A percentile compares a stretch with the other conserved stretches of the same genome.
phyloP scores from a whole-genome alignment of 2,329 filamentous ascomycete genomes.

The Aureobasidium sp. region DNA sequence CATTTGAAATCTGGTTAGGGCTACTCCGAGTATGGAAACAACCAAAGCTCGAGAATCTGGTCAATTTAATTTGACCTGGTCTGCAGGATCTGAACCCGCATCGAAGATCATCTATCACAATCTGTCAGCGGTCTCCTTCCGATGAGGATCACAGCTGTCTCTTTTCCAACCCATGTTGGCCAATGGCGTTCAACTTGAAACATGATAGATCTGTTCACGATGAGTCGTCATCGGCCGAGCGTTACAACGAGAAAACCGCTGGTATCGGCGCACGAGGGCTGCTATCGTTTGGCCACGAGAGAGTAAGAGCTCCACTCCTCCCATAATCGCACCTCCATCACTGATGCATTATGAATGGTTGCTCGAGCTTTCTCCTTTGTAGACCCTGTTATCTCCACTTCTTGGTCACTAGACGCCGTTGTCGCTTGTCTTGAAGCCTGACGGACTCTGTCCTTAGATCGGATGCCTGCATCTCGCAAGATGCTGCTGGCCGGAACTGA shows the following conservation, averaged over 20 bases:
- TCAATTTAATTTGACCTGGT: background rate
- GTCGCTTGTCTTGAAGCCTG: background rate
- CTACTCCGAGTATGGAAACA: background rate
- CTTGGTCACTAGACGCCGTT: conserved; percentile 13
- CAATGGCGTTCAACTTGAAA: conserved; percentile 7
- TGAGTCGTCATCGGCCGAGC: background rate
- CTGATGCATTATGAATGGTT: background rate
- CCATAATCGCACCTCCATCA: background rate
- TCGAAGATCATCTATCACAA: background rate
- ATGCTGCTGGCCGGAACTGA: background rate
- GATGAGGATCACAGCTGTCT: conserved; percentile 9
- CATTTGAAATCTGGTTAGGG: conserved; percentile 1
- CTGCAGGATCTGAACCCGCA: background rate
- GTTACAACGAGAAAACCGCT: conserved; percentile 9
- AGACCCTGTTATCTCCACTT: conserved; percentile 9
- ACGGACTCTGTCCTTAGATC: background rate
- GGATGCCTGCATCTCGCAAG: background rate
- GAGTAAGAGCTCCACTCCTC: background rate
- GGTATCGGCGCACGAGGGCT: conserved; percentile 7
- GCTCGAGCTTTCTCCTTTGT: conserved; percentile 14
- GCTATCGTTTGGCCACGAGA: conserved; percentile 10
- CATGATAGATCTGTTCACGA: background rate
- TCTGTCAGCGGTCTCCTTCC: conserved; percentile 7
- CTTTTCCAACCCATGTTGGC: background rate
- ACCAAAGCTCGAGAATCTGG: background rate